A percentile compares a stretch with the other conserved stretches of the same genome.
phyloP scores from a whole-genome alignment of 495 filamentous ascomycete genomes.

The Jackrogersella minutella region DNA sequence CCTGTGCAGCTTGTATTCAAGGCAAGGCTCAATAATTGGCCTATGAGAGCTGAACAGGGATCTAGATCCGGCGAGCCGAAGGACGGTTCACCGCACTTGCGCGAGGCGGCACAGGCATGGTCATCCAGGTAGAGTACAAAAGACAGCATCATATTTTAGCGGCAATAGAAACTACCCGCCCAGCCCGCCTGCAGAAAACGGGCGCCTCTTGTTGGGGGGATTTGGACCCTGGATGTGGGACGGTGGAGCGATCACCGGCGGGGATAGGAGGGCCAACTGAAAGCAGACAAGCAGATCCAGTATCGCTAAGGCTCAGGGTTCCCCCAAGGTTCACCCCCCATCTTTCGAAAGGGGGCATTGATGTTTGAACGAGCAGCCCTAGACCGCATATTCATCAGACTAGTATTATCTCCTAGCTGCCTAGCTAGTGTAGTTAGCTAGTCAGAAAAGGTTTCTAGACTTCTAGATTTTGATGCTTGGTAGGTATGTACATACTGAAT shows the following conservation, averaged over 20 bases:
- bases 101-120: neutral
- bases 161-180: constrained; percentile 8
- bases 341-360: constrained; percentile 4
- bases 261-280: constrained; percentile 19
- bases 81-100: constrained; percentile 30
- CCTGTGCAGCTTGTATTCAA: constrained; percentile 9
- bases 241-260: constrained; percentile 36
- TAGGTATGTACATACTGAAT: neutral
- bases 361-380: constrained; percentile 15
- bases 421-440: neutral
- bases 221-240: constrained; percentile 20
- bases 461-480: constrained; percentile 3
- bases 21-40: constrained; percentile 26
- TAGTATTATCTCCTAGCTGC: neutral
- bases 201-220: constrained; percentile 18
- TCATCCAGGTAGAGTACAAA: neutral
- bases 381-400: constrained; percentile 18
- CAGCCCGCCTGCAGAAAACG: constrained; percentile 27
- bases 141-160: constrained; percentile 20
- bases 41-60: constrained; percentile 23
- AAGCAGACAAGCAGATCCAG: constrained; percentile 33
- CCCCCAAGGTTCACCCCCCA: constrained; percentile 19
- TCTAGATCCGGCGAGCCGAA: constrained; percentile 35
- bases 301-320: constrained; percentile 36
- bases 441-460: neutral